These are phyloP conservation scores for Singerocomus inundabilis DNA, from an alignment of 1,284 basidiomycete species.

Conservation along the genomic window DNA sequence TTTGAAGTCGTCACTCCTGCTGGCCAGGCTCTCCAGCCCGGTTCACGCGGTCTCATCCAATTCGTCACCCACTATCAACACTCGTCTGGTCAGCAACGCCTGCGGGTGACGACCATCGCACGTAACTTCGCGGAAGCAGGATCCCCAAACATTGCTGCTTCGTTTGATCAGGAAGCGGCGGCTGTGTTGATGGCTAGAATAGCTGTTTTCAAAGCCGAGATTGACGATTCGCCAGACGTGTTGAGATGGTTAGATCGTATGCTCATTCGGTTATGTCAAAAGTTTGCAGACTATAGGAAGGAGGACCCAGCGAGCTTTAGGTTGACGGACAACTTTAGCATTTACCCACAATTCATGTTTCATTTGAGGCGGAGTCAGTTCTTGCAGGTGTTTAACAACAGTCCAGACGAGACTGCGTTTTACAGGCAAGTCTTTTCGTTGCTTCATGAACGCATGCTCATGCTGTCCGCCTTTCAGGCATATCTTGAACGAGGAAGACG, in stretches of 20 bases:
- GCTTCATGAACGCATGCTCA: constrained; percentile 3
- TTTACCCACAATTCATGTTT: constrained; percentile 99
- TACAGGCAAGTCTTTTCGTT: constrained; percentile 63
- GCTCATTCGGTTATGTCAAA: constrained; percentile 98
- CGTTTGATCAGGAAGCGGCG: constrained; percentile 98
- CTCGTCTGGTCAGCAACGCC: constrained; percentile 88
- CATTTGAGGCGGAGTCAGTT: constrained; percentile 97
- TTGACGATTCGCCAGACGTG: constrained; percentile 97
- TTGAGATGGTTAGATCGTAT: constrained; percentile 97
- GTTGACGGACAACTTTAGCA: constrained; percentile 93
- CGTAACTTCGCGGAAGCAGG: constrained; percentile 98
- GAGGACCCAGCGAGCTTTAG: constrained; percentile 96
- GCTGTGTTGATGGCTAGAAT: constrained; percentile 99
- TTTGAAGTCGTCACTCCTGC: constrained; percentile 99
- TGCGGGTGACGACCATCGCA: constrained; percentile 96
- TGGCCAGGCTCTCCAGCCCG: constrained; percentile 88
- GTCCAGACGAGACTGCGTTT: constrained; percentile 98
- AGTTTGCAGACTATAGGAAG: constrained; percentile 99
- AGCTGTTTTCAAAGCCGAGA: constrained; percentile 99
- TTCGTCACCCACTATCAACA: constrained; percentile 99
- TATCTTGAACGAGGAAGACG: constrained; percentile 95
- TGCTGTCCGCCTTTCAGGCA: constrained; percentile 54
- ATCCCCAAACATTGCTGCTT: constrained; percentile 88
- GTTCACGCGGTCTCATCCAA: constrained; percentile 94
- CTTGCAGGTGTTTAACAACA: constrained; percentile 99